These are phyloP conservation scores for Saturnispora serradocipensis DNA, from an alignment of 805 yeast genomes.

Conservation along the genomic window DNA sequence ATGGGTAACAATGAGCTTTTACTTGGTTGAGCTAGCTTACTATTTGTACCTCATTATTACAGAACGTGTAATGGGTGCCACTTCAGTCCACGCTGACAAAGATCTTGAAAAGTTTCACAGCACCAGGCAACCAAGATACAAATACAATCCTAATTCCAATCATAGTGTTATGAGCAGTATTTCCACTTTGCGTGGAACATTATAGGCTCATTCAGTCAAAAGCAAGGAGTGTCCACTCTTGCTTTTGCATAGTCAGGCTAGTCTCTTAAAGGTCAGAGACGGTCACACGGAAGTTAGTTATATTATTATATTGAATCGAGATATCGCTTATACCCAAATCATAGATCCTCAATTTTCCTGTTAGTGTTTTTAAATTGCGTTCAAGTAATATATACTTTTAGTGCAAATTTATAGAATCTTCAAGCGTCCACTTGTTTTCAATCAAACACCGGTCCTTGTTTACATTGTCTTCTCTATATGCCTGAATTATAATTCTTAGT, in stretches of 20 bases:
- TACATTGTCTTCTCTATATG: background rate
- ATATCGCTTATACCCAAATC: background rate
- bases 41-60: slow-evolving; percentile 1
- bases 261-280: background rate
- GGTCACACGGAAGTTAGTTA: too few species aligned
- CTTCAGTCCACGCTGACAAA: background rate
- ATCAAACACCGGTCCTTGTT: background rate
- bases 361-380: too few species aligned
- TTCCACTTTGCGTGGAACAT: slow-evolving; percentile 9
- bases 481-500: background rate
- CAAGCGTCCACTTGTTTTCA: too few species aligned
- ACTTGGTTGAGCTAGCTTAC: slow-evolving; percentile 4
- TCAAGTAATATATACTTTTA: too few species aligned
- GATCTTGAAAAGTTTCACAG: slow-evolving; percentile 9
- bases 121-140: background rate
- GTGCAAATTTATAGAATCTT: too few species aligned
- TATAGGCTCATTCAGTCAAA: background rate
- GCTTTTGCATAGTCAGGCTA: too few species aligned
- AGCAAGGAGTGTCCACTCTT: background rate
- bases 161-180: slow-evolving; percentile 14
- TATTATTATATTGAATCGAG: too few species aligned
- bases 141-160: background rate
- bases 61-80: background rate
- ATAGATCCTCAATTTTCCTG: background rate
- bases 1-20: slow-evolving; percentile 11